phyloP scores from a whole-genome alignment of 495 filamentous ascomycete genomes.

The Podospora fimiseda region DNA sequence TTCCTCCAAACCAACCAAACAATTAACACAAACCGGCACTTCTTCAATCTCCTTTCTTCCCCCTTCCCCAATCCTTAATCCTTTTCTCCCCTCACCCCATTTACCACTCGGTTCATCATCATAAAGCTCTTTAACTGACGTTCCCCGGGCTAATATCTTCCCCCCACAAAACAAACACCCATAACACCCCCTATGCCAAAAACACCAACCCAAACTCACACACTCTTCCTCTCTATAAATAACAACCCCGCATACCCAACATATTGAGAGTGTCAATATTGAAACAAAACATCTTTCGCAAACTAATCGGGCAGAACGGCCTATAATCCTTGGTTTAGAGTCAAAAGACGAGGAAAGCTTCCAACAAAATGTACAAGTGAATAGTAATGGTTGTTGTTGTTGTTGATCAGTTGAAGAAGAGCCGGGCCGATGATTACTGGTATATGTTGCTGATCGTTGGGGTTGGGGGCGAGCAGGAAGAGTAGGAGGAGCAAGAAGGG shows the following conservation, averaged over 20 bases:
- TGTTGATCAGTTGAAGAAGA: neutral
- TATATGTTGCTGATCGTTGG: too few species aligned
- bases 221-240: slow-evolving; percentile 38
- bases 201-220: slow-evolving; percentile 44
- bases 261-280: slow-evolving; percentile 38
- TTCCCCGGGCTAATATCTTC: slow-evolving; percentile 13
- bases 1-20: slow-evolving; percentile 21
- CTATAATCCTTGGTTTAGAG: slow-evolving; percentile 12
- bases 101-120: neutral
- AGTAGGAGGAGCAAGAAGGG: too few species aligned
- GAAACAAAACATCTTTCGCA: slow-evolving; percentile 34
- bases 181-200: slow-evolving; percentile 44
- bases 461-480: too few species aligned
- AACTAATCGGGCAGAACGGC: slow-evolving; percentile 31
- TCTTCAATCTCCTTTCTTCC: slow-evolving; percentile 25
- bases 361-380: slow-evolving; percentile 48
- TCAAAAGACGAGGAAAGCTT: slow-evolving; percentile 11
- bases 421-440: too few species aligned
- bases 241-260: slow-evolving; percentile 45
- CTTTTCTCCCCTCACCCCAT: neutral
- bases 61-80: neutral
- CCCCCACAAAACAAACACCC: slow-evolving; percentile 41
- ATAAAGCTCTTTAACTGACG: slow-evolving; percentile 14
- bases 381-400: slow-evolving; percentile 17
- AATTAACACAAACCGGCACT: slow-evolving; percentile 32